Evolutionary conservation across 2,329 filamentous ascomycete genomes (phyloP).

Genomic region (Penicillium vulpinum): DNA sequence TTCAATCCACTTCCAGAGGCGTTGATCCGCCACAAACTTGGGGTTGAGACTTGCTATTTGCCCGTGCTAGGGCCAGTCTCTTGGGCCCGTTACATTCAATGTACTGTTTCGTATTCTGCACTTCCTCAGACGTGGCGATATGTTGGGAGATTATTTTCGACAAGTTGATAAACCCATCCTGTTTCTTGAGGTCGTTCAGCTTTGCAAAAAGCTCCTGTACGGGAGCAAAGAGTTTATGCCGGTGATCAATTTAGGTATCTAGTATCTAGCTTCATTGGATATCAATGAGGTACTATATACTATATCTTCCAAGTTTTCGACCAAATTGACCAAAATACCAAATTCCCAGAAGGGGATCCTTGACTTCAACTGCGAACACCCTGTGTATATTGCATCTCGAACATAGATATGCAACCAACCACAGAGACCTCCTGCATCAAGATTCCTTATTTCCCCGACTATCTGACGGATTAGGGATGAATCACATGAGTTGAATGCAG

Average conservation of each 20-base stretch:
- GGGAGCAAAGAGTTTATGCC: no score
- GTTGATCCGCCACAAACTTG: no score
- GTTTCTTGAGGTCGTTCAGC: no score
- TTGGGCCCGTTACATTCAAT: no score
- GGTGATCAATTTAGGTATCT: not conserved
- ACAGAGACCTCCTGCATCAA: slow-evolving; percentile 5
- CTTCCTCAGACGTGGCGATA: no score
- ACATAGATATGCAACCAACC: slow-evolving; percentile 8
- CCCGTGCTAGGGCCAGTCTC: no score
- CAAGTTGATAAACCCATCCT: no score
- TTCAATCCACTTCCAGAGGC: no score
- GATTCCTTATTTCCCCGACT: slow-evolving; percentile 19
- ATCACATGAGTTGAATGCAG: not conserved
- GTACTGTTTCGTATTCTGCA: no score
- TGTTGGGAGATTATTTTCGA: no score
- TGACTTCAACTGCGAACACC: slow-evolving; percentile 12
- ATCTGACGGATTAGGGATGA: slow-evolving; percentile 3
- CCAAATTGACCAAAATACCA: not conserved
- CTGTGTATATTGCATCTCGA: slow-evolving; percentile 8
- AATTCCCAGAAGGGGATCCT: slow-evolving; percentile 10
- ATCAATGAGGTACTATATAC: slow-evolving; percentile 2
- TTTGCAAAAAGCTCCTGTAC: no score
- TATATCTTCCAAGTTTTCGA: slow-evolving; percentile 2
- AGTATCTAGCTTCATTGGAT: slow-evolving; percentile 1
- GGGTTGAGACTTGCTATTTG: no score